Percentiles rank a stretch among this genome's conserved stretches.
Conservation (phyloP, 345 rosid genomes). For the Pistacia vera region DNA sequence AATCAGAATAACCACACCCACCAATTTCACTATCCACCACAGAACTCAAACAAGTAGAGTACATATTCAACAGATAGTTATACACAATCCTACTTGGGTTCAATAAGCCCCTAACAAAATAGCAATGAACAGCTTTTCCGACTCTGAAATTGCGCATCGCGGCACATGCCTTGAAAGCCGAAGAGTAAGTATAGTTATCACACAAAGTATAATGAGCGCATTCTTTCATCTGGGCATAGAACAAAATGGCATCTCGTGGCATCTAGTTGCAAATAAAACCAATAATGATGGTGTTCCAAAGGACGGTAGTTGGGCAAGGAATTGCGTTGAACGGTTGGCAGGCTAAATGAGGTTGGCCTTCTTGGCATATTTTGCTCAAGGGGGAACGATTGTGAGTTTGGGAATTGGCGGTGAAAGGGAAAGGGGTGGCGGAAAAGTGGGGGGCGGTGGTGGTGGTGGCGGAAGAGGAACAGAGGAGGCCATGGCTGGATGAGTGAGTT, state of each 20-base stretch:
- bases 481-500: slow-evolving; percentile 19
- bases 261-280: slow-evolving; percentile 80
- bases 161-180: slow-evolving; percentile 84
- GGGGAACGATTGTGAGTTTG: slow-evolving; percentile 63
- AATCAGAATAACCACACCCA: neutral
- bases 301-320: slow-evolving; percentile 73
- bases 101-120: slow-evolving; percentile 64
- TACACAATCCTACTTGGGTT: slow-evolving; percentile 74
- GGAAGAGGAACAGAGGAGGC: slow-evolving; percentile 51
- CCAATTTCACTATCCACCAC: slow-evolving; percentile 24
- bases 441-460: slow-evolving; percentile 26
- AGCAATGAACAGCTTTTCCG: slow-evolving; percentile 83
- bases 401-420: slow-evolving; percentile 39
- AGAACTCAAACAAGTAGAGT: slow-evolving; percentile 52
- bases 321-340: slow-evolving; percentile 85
- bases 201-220: slow-evolving; percentile 46
- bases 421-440: slow-evolving; percentile 24
- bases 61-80: slow-evolving; percentile 83
- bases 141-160: slow-evolving; percentile 45
- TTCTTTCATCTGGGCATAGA: slow-evolving; percentile 68
- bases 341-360: slow-evolving; percentile 73
- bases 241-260: slow-evolving; percentile 69
- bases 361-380: slow-evolving; percentile 74
- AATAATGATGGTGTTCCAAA: slow-evolving; percentile 89
- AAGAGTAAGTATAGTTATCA: slow-evolving; percentile 85